These are phyloP conservation scores for Kwoniella dendrophila DNA, from an alignment of 768 basidiomycete genomes.

Conservation along the genomic window DNA sequence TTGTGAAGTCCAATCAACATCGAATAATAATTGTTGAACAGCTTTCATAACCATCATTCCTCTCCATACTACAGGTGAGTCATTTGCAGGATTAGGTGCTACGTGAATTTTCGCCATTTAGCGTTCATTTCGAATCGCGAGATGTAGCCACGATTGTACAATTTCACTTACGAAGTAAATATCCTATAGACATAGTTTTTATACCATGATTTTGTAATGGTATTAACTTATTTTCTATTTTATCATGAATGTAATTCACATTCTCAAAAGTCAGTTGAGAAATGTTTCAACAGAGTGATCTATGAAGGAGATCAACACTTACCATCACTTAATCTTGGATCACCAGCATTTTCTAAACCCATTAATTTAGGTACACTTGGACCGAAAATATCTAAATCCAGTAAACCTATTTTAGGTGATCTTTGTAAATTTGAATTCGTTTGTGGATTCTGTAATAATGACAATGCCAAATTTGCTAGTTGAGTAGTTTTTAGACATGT, in stretches of 20 bases:
- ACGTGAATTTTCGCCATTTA: slow-evolving; percentile 16
- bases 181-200: slow-evolving; percentile 97
- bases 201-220: slow-evolving; percentile 86
- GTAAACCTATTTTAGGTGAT: slow-evolving; percentile 71
- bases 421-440: slow-evolving; percentile 15
- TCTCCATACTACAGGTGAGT: slow-evolving; percentile 88
- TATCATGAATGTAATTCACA: too few relatives aligned
- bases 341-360: slow-evolving; percentile 76
- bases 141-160: too few relatives aligned
- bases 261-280: too few relatives aligned
- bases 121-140: not conserved
- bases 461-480: slow-evolving; percentile 60
- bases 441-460: slow-evolving; percentile 63
- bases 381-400: slow-evolving; percentile 95
- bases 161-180: slow-evolving; percentile 68
- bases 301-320: not conserved
- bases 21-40: slow-evolving; percentile 91
- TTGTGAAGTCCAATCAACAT: slow-evolving; percentile 76
- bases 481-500: too few relatives aligned
- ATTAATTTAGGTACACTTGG: slow-evolving; percentile 91
- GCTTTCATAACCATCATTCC: slow-evolving; percentile 99
- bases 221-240: slow-evolving; percentile 66
- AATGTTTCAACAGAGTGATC: too few relatives aligned
- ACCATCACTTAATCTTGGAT: slow-evolving; percentile 76
- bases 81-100: slow-evolving; percentile 62